phyloP scores from a whole-genome alignment of 108 stramenopile species.

The Cafeteria roenbergensis region DNA sequence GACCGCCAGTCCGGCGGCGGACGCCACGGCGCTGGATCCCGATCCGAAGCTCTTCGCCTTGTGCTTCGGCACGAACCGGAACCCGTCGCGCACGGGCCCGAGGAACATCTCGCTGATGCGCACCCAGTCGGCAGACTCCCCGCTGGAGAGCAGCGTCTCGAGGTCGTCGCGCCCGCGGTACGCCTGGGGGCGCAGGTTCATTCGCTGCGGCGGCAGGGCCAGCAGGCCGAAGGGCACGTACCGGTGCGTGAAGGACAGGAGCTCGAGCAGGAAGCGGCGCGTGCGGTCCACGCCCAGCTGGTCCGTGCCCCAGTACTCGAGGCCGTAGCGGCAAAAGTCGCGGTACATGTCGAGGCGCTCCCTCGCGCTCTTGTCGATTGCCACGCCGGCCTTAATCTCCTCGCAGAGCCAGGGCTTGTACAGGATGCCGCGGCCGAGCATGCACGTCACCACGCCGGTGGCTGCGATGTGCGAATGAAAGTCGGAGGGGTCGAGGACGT shows the following conservation, averaged over 20 bases:
- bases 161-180: constrained; percentile 60
- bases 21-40: too few relatives aligned
- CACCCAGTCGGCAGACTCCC: constrained; percentile 72
- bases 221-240: constrained; percentile 86
- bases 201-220: constrained; percentile 67
- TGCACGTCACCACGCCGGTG: constrained; percentile 61
- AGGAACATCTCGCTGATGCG: constrained; percentile 86
- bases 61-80: constrained; percentile 80
- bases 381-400: constrained; percentile 80
- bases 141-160: constrained; percentile 57
- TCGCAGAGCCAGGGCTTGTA: constrained; percentile 96
- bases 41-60: constrained; percentile 64
- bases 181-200: constrained; percentile 76
- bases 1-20: too few relatives aligned
- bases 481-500: constrained; percentile 72
- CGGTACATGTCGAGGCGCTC: constrained; percentile 84
- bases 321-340: constrained; percentile 71
- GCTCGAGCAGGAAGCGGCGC: constrained; percentile 85
- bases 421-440: constrained; percentile 87
- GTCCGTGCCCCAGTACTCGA: constrained; percentile 94
- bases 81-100: constrained; percentile 74
- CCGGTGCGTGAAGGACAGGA: constrained; percentile 76
- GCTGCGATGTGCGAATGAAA: constrained; percentile 59
- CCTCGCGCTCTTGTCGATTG: constrained; percentile 80
- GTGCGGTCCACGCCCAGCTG: constrained; percentile 82